Percentiles rank a stretch among this genome's conserved stretches.
phyloP scores from a whole-genome alignment of 1,284 basidiomycete species.

The Puccinia novopanici region DNA sequence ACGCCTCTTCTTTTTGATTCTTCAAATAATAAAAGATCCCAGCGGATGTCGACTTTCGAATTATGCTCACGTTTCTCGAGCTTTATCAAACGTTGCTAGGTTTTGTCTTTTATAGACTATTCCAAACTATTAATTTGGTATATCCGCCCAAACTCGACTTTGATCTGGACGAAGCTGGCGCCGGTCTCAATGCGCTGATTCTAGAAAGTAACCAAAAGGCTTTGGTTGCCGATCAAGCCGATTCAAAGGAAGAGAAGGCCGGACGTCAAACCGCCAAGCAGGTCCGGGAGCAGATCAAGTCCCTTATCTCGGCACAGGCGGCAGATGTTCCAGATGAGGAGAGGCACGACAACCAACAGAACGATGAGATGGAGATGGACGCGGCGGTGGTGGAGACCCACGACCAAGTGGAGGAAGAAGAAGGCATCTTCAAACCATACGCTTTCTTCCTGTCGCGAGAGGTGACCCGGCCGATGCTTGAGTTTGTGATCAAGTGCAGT shows the following conservation, averaged over 20 bases:
- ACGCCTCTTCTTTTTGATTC: neutral
- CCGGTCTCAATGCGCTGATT: conserved; percentile 86
- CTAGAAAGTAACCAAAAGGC: conserved; percentile 63
- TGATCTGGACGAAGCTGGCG: conserved; percentile 77
- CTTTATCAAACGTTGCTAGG: conserved; percentile 95
- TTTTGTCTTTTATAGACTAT: conserved; percentile 96
- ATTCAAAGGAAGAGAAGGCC: conserved; percentile 56
- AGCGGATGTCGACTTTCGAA: conserved; percentile 91
- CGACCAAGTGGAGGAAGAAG: conserved; percentile 62
- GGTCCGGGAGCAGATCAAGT: conserved; percentile 62
- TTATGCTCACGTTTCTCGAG: conserved; percentile 98
- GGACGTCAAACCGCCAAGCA: conserved; percentile 61
- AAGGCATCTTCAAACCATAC: conserved; percentile 75
- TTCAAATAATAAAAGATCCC: conserved; percentile 68
- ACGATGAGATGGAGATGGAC: conserved; percentile 50
- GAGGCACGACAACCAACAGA: conserved; percentile 56
- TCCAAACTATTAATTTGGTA: conserved; percentile 86
- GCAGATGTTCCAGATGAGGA: conserved; percentile 60
- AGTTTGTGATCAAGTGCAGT: conserved; percentile 89
- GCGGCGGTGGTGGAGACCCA: conserved; percentile 61
- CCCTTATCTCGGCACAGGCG: conserved; percentile 52
- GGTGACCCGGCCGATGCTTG: conserved; percentile 86
- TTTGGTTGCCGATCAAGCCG: conserved; percentile 55
- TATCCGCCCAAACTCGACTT: conserved; percentile 91
- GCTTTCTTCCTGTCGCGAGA: conserved; percentile 95